Evolutionary conservation across 1,284 basidiomycete genomes (phyloP), one percentile per base, ranked within the genome.

Genomic region (Cystobasidium pallidum): DNA sequence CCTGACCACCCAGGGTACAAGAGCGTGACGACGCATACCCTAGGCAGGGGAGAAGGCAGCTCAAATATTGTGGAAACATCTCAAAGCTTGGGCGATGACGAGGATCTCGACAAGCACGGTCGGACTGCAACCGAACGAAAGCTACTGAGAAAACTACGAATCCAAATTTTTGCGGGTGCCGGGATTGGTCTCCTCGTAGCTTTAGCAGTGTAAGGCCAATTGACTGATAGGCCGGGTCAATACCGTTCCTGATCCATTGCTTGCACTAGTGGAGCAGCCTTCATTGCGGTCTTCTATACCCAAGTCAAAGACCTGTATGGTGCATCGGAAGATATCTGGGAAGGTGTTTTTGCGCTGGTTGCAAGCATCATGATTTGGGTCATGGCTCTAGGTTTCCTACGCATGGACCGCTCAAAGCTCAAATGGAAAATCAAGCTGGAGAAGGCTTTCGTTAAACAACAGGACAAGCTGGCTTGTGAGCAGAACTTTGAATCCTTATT

Each of bases 401-500:
- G 76, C 19, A 79, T 80, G 72, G 79, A 80, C 62, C 84, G 85
- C 76, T 89, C 92, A 13, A 91, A 92, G 79, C 86, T 89, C 26
- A 92, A 91, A 81, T 97, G 93, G 94, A 87, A 91, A 75, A 82
- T 91, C 78, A 95, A 94, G 84, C 87, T 97, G 59, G 85, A 87
- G 72, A 84, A 84, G 39, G 89, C 92, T 0, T 94, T 95, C 81
- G 85, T 88, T 45, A 84, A 84, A 24, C 82, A 86, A 74, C 63
- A 72, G 58, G 74, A 52, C 30, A 64, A 61, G n/a, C 39, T 66
- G 30, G 13, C 19, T 32, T 30, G 62, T 65, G 24, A 47, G 62
- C 24, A 26, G 32, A 34, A 55, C 1, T 17, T 34, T 15, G 8
- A 3, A 7, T 62, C n/a, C 39, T 28, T n/a, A 36, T 8, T 28